These are phyloP conservation scores for Peterozyma toletana DNA, from an alignment of 805 yeast species.

Conservation along the genomic window DNA sequence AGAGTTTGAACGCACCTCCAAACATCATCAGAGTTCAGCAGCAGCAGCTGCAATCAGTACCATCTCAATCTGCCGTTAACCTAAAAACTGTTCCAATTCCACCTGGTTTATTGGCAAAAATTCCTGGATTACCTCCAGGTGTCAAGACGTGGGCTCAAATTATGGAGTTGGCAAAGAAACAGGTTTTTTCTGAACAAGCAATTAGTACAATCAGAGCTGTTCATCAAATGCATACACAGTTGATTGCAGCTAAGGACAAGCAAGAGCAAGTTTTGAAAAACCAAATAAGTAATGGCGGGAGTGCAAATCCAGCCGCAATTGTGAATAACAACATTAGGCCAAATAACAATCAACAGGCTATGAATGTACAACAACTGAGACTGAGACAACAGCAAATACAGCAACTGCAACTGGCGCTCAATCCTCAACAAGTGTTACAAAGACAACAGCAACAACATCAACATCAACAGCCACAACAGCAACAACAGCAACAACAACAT, in stretches of 20 bases:
- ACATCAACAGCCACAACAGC: constrained; percentile 10
- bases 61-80: constrained; percentile 29
- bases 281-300: constrained; percentile 8
- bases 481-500: constrained; percentile 10
- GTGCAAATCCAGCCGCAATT: constrained; percentile 13
- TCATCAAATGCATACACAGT: constrained; percentile 59
- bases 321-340: constrained; percentile 29
- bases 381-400: constrained; percentile 15
- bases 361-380: constrained; percentile 7
- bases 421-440: constrained; percentile 8
- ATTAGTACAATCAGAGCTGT: constrained; percentile 57
- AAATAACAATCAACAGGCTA: constrained; percentile 11
- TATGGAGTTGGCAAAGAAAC: constrained; percentile 52
- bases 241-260: constrained; percentile 30
- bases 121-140: constrained; percentile 74
- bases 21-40: constrained; percentile 15
- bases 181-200: constrained; percentile 49
- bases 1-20: constrained; percentile 8
- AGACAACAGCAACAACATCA: constrained; percentile 4
- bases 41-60: constrained; percentile 17
- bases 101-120: constrained; percentile 48
- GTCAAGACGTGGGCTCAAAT: constrained; percentile 79
- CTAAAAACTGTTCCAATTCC: constrained; percentile 71
- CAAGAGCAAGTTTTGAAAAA: constrained; percentile 24
- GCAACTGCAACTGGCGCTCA: constrained; percentile 19